Evolutionary conservation across 768 basidiomycete species (phyloP), one percentile per base, ranked within the genome.

Genomic region (Zangia roseola): DNA sequence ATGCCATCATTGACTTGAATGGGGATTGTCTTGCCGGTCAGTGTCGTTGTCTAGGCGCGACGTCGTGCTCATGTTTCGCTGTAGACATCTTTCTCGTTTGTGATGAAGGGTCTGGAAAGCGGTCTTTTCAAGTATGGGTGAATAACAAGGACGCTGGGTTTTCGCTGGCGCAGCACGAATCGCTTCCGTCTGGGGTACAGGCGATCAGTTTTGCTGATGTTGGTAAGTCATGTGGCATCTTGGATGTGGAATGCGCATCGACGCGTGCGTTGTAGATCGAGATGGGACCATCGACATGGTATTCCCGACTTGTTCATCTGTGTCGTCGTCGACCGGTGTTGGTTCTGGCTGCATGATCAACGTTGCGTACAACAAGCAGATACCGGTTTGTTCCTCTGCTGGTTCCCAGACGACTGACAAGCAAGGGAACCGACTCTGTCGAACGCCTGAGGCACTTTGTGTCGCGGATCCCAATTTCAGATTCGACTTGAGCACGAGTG

Each of bases 241-340:
- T 30, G 34, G 21, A 25, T 26, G 9, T 3, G 20, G 8, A 26
- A 20, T 49, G 6, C n/a, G 40, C 16, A 43, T 44, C 19, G 7
- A 45, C 17, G 33, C 40, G 46, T 70, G 12, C 20, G 25, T 23
- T 43, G 2, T 51, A 88, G 94, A 98, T 61, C 84, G 97, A 7
- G 97, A 98, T 58, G 97, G 97, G 1, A 94, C 95, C 1, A 88
- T 98, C 26, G 97, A 98, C 65, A 83, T 98, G 78, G 76, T 99
- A 38, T 92, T 97, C 62, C 80, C 91, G 0, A 88, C 88, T 1
- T 99, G 97, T 63, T 69, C 74, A 0, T 79, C 76, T 3, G 81
- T 90, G n/a, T 85, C 88, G 0, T 64, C 73, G 1, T 73, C 77
- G 1, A 82, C 77, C 0, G 93, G 94, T 3, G 69, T 89, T 1